Percentiles rank a stretch among this genome's conserved stretches.
Evolutionary conservation across 1,284 basidiomycete genomes (phyloP).

Genomic region (Ceratobasidium sp.): DNA sequence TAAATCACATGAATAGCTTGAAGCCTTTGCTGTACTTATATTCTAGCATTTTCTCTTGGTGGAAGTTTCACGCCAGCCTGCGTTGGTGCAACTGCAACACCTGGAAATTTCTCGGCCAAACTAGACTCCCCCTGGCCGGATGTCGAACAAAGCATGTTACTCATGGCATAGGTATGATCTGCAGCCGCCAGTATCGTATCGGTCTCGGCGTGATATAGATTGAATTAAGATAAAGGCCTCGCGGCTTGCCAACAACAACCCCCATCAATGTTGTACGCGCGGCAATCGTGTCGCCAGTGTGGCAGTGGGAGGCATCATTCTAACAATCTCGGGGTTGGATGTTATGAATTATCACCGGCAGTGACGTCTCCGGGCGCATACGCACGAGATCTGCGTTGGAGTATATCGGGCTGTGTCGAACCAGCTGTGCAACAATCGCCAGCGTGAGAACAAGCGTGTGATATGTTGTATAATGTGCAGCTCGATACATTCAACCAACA

Average conservation of each 20-base stretch:
- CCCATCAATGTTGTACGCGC: background rate
- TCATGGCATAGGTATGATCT: conserved; percentile 17
- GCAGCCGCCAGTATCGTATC: background rate
- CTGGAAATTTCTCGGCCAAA: background rate
- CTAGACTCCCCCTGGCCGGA: conserved; percentile 6
- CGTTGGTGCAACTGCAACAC: background rate
- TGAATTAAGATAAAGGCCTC: background rate
- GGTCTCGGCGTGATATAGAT: background rate
- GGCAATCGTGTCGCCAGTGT: conserved; percentile 18
- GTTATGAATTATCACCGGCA: background rate
- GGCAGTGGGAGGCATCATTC: background rate
- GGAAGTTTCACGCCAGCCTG: background rate
- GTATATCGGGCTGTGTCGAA: background rate
- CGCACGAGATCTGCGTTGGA: conserved; percentile 11
- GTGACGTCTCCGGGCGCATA: conserved; percentile 20
- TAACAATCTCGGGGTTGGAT: background rate
- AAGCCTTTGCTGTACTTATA: background rate
- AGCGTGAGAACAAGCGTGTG: background rate
- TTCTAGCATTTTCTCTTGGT: background rate
- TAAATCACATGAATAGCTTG: background rate
- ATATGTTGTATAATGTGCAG: background rate
- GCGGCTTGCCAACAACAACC: background rate
- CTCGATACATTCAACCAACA: background rate
- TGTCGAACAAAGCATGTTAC: no score
- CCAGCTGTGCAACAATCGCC: conserved; percentile 9